A percentile compares a stretch with the other conserved stretches of the same genome.
phyloP scores from a whole-genome alignment of 768 basidiomycete species.

The Rhodotorula kratochvilovae region DNA sequence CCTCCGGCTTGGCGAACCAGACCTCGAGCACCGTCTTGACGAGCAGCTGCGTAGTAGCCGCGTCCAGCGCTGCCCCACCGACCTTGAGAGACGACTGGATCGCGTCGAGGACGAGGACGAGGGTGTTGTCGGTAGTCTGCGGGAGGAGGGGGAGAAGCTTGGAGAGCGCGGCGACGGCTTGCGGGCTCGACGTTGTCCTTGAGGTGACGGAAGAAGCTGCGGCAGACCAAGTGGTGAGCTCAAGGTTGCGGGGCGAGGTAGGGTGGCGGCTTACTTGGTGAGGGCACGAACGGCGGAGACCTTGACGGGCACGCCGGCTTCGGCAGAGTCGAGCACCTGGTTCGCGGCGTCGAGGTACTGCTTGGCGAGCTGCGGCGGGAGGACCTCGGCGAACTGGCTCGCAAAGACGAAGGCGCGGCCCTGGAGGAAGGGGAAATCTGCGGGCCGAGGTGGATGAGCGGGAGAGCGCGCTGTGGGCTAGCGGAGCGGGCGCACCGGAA shows the following conservation, averaged over 20 bases:
- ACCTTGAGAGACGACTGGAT: constrained; percentile 73
- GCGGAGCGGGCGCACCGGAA: constrained; percentile 55
- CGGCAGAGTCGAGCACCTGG: constrained; percentile 69
- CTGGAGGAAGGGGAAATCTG: constrained; percentile 87
- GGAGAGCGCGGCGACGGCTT: constrained; percentile 67
- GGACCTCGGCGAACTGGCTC: constrained; percentile 71
- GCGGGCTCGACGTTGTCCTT: constrained; percentile 57
- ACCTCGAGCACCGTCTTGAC: constrained; percentile 67
- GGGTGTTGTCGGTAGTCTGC: constrained; percentile 75
- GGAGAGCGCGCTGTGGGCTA: background rate
- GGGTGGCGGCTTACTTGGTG: constrained; percentile 63
- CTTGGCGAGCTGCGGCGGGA: constrained; percentile 67
- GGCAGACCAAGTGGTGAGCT: too few species aligned
- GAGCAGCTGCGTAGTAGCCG: constrained; percentile 59
- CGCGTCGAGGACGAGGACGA: constrained; percentile 81
- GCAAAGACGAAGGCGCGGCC: constrained; percentile 93
- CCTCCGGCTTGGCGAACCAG: constrained; percentile 82
- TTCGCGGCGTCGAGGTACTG: constrained; percentile 86
- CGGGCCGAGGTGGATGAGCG: background rate
- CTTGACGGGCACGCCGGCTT: constrained; percentile 79
- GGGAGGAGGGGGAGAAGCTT: constrained; percentile 78
- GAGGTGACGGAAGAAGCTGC: constrained; percentile 51
- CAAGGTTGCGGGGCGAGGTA: too few species aligned
- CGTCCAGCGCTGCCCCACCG: constrained; percentile 54
- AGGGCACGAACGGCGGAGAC: constrained; percentile 89